Conservation (phyloP, 1,284 basidiomycete genomes). For the Tremellales sp. region DNA sequence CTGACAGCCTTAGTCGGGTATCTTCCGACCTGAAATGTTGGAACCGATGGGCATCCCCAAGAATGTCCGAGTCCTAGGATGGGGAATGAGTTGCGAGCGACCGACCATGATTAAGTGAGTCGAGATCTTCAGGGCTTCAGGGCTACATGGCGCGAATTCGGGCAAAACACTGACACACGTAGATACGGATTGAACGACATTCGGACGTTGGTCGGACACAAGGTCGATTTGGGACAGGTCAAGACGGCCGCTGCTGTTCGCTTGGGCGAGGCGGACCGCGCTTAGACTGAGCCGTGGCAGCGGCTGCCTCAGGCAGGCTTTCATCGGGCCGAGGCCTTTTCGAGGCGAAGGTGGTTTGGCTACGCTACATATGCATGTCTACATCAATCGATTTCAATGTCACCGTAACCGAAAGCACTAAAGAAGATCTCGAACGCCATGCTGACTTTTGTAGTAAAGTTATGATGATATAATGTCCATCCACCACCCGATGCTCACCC, state of each 20-base stretch:
- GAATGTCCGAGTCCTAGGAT: constrained; percentile 93
- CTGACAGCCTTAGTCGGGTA: constrained; percentile 68
- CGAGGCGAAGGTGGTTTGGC: too few relatives aligned
- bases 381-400: too few relatives aligned
- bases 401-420: too few relatives aligned
- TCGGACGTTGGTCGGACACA: constrained; percentile 93
- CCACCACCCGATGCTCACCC: neutral
- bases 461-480: neutral
- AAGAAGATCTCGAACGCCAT: too few relatives aligned
- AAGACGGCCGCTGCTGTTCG: constrained; percentile 86
- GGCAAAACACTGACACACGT: constrained; percentile 82
- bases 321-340: too few relatives aligned
- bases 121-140: constrained; percentile 22
- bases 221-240: constrained; percentile 83
- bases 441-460: too few relatives aligned
- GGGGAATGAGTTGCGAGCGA: constrained; percentile 91
- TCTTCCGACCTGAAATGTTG: constrained; percentile 99
- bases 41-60: constrained; percentile 98
- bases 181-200: constrained; percentile 84
- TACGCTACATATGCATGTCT: too few relatives aligned
- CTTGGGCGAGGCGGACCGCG: constrained; percentile 55
- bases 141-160: constrained; percentile 72
- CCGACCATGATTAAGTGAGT: constrained; percentile 98
- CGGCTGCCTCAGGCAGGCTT: too few relatives aligned
- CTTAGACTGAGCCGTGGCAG: too few relatives aligned